Base-by-base conservation (phyloP, 179 eudicot species). In the Beta corolliflora region DNA sequence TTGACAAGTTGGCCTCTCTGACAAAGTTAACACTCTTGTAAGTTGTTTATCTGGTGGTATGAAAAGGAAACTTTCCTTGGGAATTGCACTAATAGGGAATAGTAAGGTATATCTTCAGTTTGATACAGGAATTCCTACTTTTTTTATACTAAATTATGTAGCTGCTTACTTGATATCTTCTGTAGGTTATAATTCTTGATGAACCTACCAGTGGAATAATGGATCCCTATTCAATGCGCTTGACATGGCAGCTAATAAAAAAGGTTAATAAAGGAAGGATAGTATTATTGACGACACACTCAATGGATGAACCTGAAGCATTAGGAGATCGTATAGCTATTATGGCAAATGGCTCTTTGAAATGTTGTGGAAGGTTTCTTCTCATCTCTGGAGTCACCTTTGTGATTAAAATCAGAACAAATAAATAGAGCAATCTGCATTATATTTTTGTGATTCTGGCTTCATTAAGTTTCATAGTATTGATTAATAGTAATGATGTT, bases 261-360 rank as follows among this genome's bases (percentile, higher is more conserved):
- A 94, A 88, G 82, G 80, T 93, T 45, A 97, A 92, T 87, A 97
- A 97, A 86, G 99, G 99, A 67, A 92, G 99, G 83, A 92, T 93
- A 67, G 90, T 97, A 79, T 80, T 97, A 85, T 84, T 97, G 84
- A 97, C 99, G 0, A 97, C 98, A 50, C 99, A 97, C 84, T 97
- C 99, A 60, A 97, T 97, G 99, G 99, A 97, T 88, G 98, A 97
- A 88, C 98, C 99, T 81, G 99, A 97, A 80, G 93, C 90, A 19
- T 89, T 97, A 76, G 99, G 99, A 84, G 99, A 97, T 87, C 98
- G 99, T 78, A 97, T 97, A 85, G 99, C 99, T 87, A 97, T 97
- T 77, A 97, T 97, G 99, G 99, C 94, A 58, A 93, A 93, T 84
- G 99, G 99, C 81, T 93, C 97, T 81, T 86, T 97, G 81, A 94